These are phyloP conservation scores for Secale cereale DNA, from an alignment of 176 grass and related monocot genomes.

Conservation along the genomic window DNA sequence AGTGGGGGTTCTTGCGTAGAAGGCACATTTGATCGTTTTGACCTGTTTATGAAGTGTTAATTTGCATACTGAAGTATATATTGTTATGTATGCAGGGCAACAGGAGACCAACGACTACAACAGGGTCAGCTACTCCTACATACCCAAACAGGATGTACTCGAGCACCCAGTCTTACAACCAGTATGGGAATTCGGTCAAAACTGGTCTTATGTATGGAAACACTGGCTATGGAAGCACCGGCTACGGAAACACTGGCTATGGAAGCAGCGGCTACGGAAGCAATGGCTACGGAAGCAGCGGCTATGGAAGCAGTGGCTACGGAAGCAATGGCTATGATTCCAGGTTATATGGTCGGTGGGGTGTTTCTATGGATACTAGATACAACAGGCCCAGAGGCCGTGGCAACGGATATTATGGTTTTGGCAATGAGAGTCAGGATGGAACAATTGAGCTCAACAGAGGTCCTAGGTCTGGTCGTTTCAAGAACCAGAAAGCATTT, in stretches of 20 bases:
- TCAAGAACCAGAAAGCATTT: constrained; percentile 71
- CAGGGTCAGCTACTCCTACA: constrained; percentile 46
- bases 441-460: constrained; percentile 86
- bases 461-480: constrained; percentile 76
- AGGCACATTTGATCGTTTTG: neutral
- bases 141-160: constrained; percentile 74
- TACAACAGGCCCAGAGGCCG: constrained; percentile 74
- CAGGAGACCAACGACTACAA: constrained; percentile 45
- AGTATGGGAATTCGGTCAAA: constrained; percentile 63
- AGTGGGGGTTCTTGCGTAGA: neutral
- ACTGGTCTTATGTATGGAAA: constrained; percentile 44
- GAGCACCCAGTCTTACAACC: constrained; percentile 53
- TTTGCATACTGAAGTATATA: neutral
- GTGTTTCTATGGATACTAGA: constrained; percentile 52
- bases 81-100: constrained; percentile 41
- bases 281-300: constrained; percentile 39
- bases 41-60: neutral
- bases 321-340: constrained; percentile 66
- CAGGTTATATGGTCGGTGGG: constrained; percentile 64
- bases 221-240: constrained; percentile 50
- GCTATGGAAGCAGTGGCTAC: constrained; percentile 44
- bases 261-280: constrained; percentile 35
- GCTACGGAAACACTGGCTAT: constrained; percentile 25
- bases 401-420: constrained; percentile 64
- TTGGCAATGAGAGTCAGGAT: constrained; percentile 69